Percentiles rank a stretch among this genome's conserved stretches.
Evolutionary conservation across 441 rosid species (phyloP).

Genomic region (Erodium texanum): DNA sequence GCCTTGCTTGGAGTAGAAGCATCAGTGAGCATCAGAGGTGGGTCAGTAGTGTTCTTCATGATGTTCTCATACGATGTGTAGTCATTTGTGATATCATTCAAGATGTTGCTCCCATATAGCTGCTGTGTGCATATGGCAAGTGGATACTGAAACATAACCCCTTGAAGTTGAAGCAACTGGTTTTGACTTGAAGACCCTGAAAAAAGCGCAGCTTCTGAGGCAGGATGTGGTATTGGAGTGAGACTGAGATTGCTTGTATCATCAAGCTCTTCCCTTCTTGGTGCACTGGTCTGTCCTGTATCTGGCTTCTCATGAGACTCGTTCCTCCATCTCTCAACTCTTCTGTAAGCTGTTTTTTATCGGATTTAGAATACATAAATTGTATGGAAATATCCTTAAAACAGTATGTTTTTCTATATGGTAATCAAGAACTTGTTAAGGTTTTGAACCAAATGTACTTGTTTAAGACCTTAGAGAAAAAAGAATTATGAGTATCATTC

Average conservation of each 20-base stretch:
- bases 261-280: slow-evolving; percentile 16
- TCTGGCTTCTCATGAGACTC: slow-evolving; percentile 18
- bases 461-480: background rate
- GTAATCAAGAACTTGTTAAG: too few species aligned
- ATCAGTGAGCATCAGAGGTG: slow-evolving; percentile 14
- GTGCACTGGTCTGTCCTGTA: background rate
- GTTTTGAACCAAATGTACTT: too few species aligned
- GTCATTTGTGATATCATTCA: slow-evolving; percentile 9
- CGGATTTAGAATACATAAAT: background rate
- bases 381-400: too few species aligned
- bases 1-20: slow-evolving; percentile 17
- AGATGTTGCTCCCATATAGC: slow-evolving; percentile 4
- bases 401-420: too few species aligned
- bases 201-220: background rate
- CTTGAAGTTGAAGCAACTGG: background rate
- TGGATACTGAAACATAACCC: background rate
- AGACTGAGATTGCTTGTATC: slow-evolving; percentile 12
- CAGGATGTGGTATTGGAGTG: too few species aligned
- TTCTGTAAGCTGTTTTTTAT: slow-evolving; percentile 16
- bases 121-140: slow-evolving; percentile 14
- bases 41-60: slow-evolving; percentile 7
- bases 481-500: background rate
- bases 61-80: slow-evolving; percentile 9
- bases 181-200: background rate
- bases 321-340: slow-evolving; percentile 19